These are phyloP conservation scores for Fistulina hepatica DNA, from an alignment of 1,284 basidiomycete species.

Conservation along the genomic window DNA sequence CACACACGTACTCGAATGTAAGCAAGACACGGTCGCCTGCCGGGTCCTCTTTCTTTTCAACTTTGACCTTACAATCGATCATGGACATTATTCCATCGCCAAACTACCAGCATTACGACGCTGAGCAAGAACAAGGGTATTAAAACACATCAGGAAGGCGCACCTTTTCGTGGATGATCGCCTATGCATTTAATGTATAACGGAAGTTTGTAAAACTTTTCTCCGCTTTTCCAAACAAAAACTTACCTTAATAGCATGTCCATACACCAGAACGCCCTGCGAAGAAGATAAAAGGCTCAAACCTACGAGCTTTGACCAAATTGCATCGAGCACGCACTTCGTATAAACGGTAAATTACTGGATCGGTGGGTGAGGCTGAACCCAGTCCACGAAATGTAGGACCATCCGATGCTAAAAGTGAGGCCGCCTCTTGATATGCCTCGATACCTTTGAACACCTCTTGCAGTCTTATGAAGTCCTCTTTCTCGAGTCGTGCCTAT, in stretches of 20 bases:
- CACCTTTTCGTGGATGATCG: constrained; percentile 82
- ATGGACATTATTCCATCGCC: constrained; percentile 90
- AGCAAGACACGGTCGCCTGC: constrained; percentile 77
- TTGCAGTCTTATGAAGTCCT: constrained; percentile 48
- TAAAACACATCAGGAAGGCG: constrained; percentile 5
- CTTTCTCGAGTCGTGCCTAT: constrained; percentile 57
- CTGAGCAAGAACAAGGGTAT: background rate
- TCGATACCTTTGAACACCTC: constrained; percentile 45
- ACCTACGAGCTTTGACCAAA: background rate
- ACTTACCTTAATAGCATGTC: constrained; percentile 63
- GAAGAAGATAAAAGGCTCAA: background rate
- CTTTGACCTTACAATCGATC: constrained; percentile 71
- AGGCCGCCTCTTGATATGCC: too few species aligned
- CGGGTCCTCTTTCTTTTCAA: constrained; percentile 68
- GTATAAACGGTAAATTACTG: constrained; percentile 76
- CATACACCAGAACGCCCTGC: constrained; percentile 71
- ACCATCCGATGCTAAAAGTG: too few species aligned
- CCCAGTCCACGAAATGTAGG: constrained; percentile 56
- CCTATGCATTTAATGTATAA: constrained; percentile 26
- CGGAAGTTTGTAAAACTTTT: background rate
- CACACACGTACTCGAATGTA: constrained; percentile 66
- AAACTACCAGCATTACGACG: constrained; percentile 37
- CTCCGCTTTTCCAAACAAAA: background rate
- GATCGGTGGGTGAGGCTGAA: constrained; percentile 63
- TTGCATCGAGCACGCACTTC: constrained; percentile 60